Evolutionary conservation across 148 eudicot species (phyloP).

Genomic region (Cornus florida): DNA sequence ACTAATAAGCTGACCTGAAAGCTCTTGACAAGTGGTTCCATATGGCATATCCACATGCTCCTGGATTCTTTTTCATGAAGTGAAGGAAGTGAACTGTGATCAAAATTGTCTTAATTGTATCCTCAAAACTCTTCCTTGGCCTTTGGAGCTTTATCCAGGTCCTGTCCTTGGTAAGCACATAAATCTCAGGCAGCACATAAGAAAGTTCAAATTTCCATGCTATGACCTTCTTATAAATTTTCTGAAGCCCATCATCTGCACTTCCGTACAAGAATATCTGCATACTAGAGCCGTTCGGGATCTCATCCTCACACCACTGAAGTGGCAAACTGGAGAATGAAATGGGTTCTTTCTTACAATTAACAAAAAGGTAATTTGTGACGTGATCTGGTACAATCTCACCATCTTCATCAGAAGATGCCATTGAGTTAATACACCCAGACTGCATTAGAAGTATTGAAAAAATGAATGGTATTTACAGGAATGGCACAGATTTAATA

Average conservation of each 20-base stretch:
- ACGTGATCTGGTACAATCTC: conserved; percentile 57
- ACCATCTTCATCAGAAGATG: conserved; percentile 73
- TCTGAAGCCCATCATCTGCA: conserved; percentile 41
- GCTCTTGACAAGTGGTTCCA: conserved; percentile 47
- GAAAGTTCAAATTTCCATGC: conserved; percentile 76
- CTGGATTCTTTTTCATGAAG: conserved; percentile 52
- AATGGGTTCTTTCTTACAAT: conserved; percentile 32
- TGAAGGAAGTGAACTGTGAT: conserved; percentile 65
- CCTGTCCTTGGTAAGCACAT: conserved; percentile 52
- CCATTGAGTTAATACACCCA: conserved; percentile 31
- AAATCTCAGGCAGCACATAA: conserved; percentile 53
- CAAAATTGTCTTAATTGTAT: conserved; percentile 33
- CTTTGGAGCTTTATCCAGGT: conserved; percentile 61
- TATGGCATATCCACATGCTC: conserved; percentile 35
- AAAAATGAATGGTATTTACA: background rate
- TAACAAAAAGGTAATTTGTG: conserved; percentile 46
- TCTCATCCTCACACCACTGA: conserved; percentile 30
- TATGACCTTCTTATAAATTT: conserved; percentile 53
- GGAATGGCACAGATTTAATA: background rate
- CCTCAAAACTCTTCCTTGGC: conserved; percentile 53
- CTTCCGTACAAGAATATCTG: conserved; percentile 46
- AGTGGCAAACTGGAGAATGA: conserved; percentile 67
- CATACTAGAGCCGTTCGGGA: conserved; percentile 4
- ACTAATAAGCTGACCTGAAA: conserved; percentile 42
- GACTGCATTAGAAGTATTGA: conserved; percentile 7